Evolutionary conservation across 2,329 filamentous ascomycete species (phyloP).

Genomic region (Arachnomyces sp.): DNA sequence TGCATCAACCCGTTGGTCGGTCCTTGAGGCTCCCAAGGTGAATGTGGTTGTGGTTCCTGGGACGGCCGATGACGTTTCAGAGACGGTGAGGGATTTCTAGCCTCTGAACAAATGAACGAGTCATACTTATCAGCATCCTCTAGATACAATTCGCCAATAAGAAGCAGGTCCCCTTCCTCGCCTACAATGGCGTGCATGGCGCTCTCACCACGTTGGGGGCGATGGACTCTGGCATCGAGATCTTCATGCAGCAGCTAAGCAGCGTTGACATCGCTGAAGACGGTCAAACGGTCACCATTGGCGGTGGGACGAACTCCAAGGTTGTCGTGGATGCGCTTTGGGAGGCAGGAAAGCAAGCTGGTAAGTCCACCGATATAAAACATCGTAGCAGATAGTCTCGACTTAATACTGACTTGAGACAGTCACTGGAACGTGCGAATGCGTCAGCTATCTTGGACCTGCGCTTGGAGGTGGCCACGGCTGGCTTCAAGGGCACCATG

Average conservation of each 20-base stretch:
- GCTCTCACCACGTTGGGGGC: slow-evolving; percentile 41
- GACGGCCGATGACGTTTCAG: slow-evolving; percentile 42
- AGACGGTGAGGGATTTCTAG: slow-evolving; percentile 32
- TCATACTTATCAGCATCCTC: too few species aligned
- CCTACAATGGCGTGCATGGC: slow-evolving; percentile 47
- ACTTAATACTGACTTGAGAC: neutral
- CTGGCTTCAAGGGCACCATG: slow-evolving; percentile 45
- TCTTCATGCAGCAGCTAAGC: slow-evolving; percentile 40
- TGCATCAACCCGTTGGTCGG: slow-evolving; percentile 40
- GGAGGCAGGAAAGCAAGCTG: slow-evolving; percentile 44
- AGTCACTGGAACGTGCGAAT: slow-evolving; percentile 47
- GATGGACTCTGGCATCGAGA: slow-evolving; percentile 45
- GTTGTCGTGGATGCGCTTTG: slow-evolving; percentile 42
- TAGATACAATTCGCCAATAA: slow-evolving; percentile 44
- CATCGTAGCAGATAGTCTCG: neutral
- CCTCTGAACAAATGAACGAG: too few species aligned
- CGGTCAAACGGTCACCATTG: slow-evolving; percentile 40
- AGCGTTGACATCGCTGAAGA: slow-evolving; percentile 36
- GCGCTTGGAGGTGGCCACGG: slow-evolving; percentile 52
- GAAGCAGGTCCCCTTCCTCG: slow-evolving; percentile 43
- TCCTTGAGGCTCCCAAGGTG: slow-evolving; percentile 34
- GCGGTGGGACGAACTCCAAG: slow-evolving; percentile 42
- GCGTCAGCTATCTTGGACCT: slow-evolving; percentile 40
- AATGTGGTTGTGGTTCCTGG: slow-evolving; percentile 42
- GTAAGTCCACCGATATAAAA: slow-evolving; percentile 17